Base-by-base conservation (phyloP, 352 stramenopile species). In the Pythium aphanidermatum region DNA sequence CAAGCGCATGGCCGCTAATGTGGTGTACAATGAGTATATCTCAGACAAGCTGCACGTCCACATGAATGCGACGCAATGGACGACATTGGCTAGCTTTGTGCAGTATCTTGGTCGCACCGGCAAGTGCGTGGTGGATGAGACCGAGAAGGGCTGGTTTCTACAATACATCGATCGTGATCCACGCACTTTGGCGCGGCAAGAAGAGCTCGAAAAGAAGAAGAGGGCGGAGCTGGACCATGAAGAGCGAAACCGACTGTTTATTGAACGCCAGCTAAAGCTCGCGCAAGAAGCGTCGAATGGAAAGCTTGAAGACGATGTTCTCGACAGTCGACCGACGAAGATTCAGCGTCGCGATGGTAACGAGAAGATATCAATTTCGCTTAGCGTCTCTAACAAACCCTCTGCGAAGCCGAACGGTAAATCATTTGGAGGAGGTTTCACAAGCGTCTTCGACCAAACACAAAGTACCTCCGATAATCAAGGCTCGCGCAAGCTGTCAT, bases 11-110 rank as follows among this genome's bases (percentile, higher is more conserved):
- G 89, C 95, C 34, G 96, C 96, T 19, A 98, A 98, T 41, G 77
- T 87, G 36, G 83, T 99, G 4, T 99, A 99, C 77, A 98, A 99
- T 68, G 96, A 99, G 69, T 97, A 98, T 54, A 99, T 99, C 64
- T 65, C 86, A 11, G 96, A 99, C 77, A 99, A 99, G 69, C 53
- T 96, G 47, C 97, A 99, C 65, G 75, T 98, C 36, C 97, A 99
- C 66, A 99, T 99, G 96, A 99, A 99, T 70, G 83, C 95, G 0
- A 99, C 97, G 14, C 90, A 97, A 51, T 99, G 96, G 96, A 84
- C 82, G 20, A 98, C 95, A 16, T 77, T 99, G 34, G 89, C 85
- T 5, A 79, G 86, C 31, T 99, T 99, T 72, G 90, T 98, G 12
- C 93, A 99, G 75, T 99, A 99, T 67, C 78, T 99, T 21, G 96